Evolutionary conservation across 345 rosid species (phyloP).

Genomic region (Gossypium thurberi): DNA sequence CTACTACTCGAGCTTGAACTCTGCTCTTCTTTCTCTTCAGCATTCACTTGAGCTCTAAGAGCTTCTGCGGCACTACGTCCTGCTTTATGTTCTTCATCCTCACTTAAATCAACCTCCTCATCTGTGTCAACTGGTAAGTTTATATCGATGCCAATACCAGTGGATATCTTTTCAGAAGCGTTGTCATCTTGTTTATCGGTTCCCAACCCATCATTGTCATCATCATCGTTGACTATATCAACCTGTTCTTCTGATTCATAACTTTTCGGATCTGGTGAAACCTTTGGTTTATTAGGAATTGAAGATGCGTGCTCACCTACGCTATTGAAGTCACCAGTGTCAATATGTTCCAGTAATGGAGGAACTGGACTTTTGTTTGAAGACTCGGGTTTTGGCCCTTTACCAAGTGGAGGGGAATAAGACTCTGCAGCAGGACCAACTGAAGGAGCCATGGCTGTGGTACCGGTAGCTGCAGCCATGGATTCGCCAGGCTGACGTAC

Average conservation of each 20-base stretch:
- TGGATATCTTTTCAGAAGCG: slow-evolving; percentile 23
- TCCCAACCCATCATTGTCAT: slow-evolving; percentile 19
- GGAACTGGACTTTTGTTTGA: slow-evolving; percentile 16
- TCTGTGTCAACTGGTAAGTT: slow-evolving; percentile 41
- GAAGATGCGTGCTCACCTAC: slow-evolving; percentile 28
- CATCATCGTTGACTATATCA: slow-evolving; percentile 33
- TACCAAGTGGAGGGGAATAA: slow-evolving; percentile 29
- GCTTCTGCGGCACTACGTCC: slow-evolving; percentile 82
- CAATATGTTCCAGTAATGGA: slow-evolving; percentile 26
- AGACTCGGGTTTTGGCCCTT: slow-evolving; percentile 29
- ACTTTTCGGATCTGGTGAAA: slow-evolving; percentile 20
- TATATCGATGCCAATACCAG: slow-evolving; percentile 54
- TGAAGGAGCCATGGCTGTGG: slow-evolving; percentile 23
- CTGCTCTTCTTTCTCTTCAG: slow-evolving; percentile 31
- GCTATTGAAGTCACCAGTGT: slow-evolving; percentile 25
- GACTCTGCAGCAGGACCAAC: slow-evolving; percentile 32
- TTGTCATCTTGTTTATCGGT: background rate
- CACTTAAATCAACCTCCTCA: slow-evolving; percentile 72
- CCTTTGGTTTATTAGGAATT: slow-evolving; percentile 14
- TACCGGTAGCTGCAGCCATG: slow-evolving; percentile 11
- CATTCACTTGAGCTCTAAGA: slow-evolving; percentile 72
- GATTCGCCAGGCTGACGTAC: slow-evolving; percentile 50
- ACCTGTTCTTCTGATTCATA: slow-evolving; percentile 41
- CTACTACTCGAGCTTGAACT: slow-evolving; percentile 55
- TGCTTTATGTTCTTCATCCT: slow-evolving; percentile 40